Base-by-base conservation (phyloP, 495 filamentous ascomycete genomes). In the Elaphomyces granulatus region DNA sequence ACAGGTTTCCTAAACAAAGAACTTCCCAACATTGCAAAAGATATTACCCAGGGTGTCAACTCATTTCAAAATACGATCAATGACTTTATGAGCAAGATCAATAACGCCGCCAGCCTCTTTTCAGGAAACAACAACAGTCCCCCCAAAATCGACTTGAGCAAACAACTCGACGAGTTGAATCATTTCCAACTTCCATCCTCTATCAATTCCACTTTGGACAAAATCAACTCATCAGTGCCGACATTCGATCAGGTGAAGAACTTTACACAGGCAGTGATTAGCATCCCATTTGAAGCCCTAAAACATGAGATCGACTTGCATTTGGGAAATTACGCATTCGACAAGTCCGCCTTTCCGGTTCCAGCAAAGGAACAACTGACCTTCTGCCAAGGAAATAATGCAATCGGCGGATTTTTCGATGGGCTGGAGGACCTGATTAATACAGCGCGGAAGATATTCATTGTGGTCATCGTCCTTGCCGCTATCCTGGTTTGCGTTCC, bases 361-460 rank as follows among this genome's bases (percentile, higher is more conserved):
- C 84, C 92, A 1, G 47, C 75, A 44, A 94, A 92, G 59, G 68
- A 88, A 52, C 61, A 75, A 15, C 63, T 98, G 28, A 77, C 72
- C 6, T 98, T 98, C 65, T 98, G 90, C 64, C 79, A 84, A 21
- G 70, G 79, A 58, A 84, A 88, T 62, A 72, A 79, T 39, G 77
- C 71, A 15, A 83, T 98, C 67, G 77, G 80, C 54, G 69, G 80
- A 44, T 96, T 96, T 71, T 98, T 98, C 58, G 63, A 78, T 17
- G 67, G 64, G 1, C 66, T 94, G 0, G 66, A 70, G 16, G 58
- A 72, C 9, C 67, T 83, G 6, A 66, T 72, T 0, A 44, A 63
- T 28, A 71, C 62, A 0, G 81, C 84, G 9, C 73, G 77, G 43
- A 81, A 76, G 31, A 71, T 82, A 33, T 84, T 90, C 50, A 75